Evolutionary conservation across 768 basidiomycete genomes (phyloP).

Genomic region (Cytidiella melzeri): DNA sequence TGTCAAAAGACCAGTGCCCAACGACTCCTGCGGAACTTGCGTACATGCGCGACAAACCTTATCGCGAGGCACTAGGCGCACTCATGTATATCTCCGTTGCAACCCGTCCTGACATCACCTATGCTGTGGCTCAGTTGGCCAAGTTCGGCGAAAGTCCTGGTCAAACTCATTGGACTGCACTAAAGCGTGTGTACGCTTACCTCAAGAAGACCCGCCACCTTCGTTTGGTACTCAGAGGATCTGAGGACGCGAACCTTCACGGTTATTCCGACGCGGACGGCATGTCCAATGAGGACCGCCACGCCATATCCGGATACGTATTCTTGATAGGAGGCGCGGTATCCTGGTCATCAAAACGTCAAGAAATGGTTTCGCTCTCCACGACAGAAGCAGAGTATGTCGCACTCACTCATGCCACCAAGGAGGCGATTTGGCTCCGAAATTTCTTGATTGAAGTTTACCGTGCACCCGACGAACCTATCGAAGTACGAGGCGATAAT

Average conservation of each 20-base stretch:
- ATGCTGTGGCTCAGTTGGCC: too few species aligned
- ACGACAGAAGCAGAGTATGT: too few species aligned
- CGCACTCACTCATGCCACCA: too few species aligned
- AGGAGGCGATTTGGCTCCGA: constrained; percentile 1
- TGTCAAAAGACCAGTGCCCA: neutral
- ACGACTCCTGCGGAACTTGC: neutral
- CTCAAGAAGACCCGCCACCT: constrained; percentile 15
- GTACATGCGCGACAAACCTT: neutral
- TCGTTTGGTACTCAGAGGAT: neutral
- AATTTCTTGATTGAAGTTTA: neutral
- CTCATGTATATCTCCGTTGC: too few species aligned
- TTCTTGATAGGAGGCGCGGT: constrained; percentile 27
- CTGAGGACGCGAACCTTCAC: neutral
- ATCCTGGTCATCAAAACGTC: constrained; percentile 32
- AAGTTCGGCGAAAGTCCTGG: too few species aligned
- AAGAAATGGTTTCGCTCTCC: constrained; percentile 32
- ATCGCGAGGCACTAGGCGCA: too few species aligned
- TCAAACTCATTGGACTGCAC: too few species aligned
- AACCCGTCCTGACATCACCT: too few species aligned
- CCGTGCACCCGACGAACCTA: neutral
- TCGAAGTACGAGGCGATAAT: constrained; percentile 7
- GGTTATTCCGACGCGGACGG: constrained; percentile 20
- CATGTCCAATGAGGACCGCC: too few species aligned
- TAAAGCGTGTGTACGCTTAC: constrained; percentile 15
- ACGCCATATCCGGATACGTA: constrained; percentile 33